Evolutionary conservation across 305 asterid genomes (phyloP), one percentile per base, ranked within the genome.

Genomic region (Vinca major): DNA sequence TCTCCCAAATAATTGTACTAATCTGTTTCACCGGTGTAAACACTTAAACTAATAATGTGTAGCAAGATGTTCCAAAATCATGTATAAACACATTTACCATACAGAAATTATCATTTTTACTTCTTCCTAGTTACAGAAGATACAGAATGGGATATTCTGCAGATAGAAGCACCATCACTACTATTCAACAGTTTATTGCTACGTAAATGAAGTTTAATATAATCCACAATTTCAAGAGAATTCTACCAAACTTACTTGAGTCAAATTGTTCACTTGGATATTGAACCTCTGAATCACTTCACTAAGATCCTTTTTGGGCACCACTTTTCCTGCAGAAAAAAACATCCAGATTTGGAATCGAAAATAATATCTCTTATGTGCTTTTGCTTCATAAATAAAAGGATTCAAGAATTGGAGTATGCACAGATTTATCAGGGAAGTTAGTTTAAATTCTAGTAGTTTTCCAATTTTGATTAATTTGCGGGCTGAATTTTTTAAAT

Each of bases 211-310:
- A 56, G 51, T 39, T 13, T 41, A 60, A 64, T 4, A n/a, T 21
- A 44, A 5, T 67, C 12, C 48, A 61, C 9, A 14, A 16, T 39
- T 54, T 55, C 7, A 50, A 78, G 47, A 12, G 69, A 72, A 55
- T 33, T 67, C 33, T 61, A 54, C 13, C 58, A 53, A 69, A 79
- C 95, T 86, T 83, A 92, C 98, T 80, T 92, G 98, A 69, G 98
- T 92, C 85, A 92, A 81, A 78, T 92, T 90, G 81, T 85, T 85
- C 75, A 92, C 89, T 88, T 92, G 97, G 82, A 92, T 92, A 78
- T 90, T 92, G 87, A 90, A 92, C 69, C 80, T 84, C 79, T 84
- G 86, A 67, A 80, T 87, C 62, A 82, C 79, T 70, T 88, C 92
- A 66, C 44, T 73, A 63, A 92, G 74, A 53, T 88, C 90, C 83